Percentiles rank a stretch among this genome's conserved stretches.
Conservation (phyloP, 2,329 filamentous ascomycete species). For the Fusarium longipes region DNA sequence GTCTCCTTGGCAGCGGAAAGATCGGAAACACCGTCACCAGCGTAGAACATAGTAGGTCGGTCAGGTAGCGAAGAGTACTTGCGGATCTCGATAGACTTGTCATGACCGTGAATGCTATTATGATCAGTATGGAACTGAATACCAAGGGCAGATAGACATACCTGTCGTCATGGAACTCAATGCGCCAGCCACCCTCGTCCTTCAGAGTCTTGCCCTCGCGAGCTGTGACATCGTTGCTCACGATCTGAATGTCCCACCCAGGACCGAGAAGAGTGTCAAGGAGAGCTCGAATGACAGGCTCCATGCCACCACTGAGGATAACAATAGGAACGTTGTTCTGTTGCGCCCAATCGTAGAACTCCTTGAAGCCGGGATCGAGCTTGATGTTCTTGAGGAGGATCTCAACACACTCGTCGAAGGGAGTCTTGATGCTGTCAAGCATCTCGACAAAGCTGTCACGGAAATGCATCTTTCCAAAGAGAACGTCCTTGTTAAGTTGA, state of each 20-base stretch:
- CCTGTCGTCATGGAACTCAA: slow-evolving; percentile 89
- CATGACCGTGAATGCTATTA: slow-evolving; percentile 85
- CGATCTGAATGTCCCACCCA: slow-evolving; percentile 85
- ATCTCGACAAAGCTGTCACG: slow-evolving; percentile 90
- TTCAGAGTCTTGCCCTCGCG: slow-evolving; percentile 77
- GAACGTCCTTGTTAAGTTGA: slow-evolving; percentile 79
- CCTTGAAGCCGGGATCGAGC: slow-evolving; percentile 87
- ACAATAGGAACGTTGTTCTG: slow-evolving; percentile 90
- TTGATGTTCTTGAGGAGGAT: slow-evolving; percentile 84
- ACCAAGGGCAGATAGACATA: slow-evolving; percentile 47
- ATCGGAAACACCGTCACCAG: slow-evolving; percentile 93
- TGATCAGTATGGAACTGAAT: slow-evolving; percentile 7
- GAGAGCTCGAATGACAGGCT: slow-evolving; percentile 86
- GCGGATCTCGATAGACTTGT: slow-evolving; percentile 92
- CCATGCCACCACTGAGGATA: slow-evolving; percentile 92
- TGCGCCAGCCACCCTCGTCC: slow-evolving; percentile 85
- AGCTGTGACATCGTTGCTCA: slow-evolving; percentile 82
- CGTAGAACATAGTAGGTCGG: slow-evolving; percentile 90
- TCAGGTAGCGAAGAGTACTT: slow-evolving; percentile 83
- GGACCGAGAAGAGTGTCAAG: slow-evolving; percentile 82
- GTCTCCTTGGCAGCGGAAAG: slow-evolving; percentile 92
- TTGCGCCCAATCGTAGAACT: slow-evolving; percentile 87
- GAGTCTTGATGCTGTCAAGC: slow-evolving; percentile 86
- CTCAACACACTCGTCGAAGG: slow-evolving; percentile 84
- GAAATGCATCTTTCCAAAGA: slow-evolving; percentile 77